Base-by-base conservation (phyloP, 108 stramenopile genomes). In the Poteriospumella lacustris region DNA sequence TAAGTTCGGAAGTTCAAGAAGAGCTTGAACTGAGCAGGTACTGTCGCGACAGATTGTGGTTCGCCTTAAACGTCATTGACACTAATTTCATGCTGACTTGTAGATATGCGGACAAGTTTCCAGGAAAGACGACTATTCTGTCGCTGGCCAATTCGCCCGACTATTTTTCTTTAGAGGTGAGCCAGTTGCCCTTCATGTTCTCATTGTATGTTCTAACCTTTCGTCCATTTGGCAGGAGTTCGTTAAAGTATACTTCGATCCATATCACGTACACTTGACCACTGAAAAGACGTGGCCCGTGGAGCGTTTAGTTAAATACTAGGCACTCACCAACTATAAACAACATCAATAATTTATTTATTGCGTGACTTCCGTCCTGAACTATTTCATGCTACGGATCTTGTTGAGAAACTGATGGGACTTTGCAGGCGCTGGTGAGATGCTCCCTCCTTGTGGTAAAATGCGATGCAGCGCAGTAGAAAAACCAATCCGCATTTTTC, bases 1-100 rank as follows among this genome's bases (percentile, higher is more conserved):
- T 73, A 19, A 15, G 36, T 5, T 24, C 26, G 31, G 12, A 52
- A 52, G 12, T 34, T 12, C 41, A 44, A 15, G 70, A 56, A 52
- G 70, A 73, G 47, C 44, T 73, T 5, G 70, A 73, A 38, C 5
- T 73, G 3, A 34, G 26, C 36, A 73, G 33, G 70, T 73, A 64
- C 5, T n/a, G n/a, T n/a, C n/a, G n/a, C n/a, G n/a, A n/a, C n/a
- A n/a, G n/a, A n/a, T n/a, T n/a, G n/a, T n/a, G n/a, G n/a, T n/a
- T 19, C 24, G 52, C 52, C 19, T 56, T 19, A 56, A 24, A 56
- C 19, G 24, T 56, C 19, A 24, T 56, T 56, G n/a, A n/a, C n/a
- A n/a, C n/a, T n/a, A n/a, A n/a, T n/a, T n/a, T n/a, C n/a, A n/a
- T n/a, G n/a, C 24, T 68, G 36, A 68, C 3, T 44, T 73, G 3